Percentiles rank a stretch among this genome's conserved stretches.
phyloP scores from a whole-genome alignment of 805 yeast genomes.

The Kluyveromyces lactis region DNA sequence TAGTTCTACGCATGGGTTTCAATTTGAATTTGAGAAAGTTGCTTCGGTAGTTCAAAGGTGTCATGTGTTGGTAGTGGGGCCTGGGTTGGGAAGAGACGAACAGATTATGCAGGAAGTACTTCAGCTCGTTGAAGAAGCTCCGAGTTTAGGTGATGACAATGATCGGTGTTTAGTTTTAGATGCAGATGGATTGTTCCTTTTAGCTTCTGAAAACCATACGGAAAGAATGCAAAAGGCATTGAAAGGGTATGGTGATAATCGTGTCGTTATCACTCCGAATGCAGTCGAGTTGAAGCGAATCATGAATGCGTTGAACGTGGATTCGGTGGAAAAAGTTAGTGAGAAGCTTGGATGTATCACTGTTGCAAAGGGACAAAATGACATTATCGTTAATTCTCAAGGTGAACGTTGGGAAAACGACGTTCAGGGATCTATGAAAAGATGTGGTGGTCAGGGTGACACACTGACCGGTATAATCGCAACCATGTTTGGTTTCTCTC shows the following conservation, averaged over 20 bases:
- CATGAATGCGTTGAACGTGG: conserved; percentile 39
- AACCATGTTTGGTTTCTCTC: conserved; percentile 73
- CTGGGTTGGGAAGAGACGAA: conserved; percentile 84
- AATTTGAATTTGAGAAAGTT: conserved; percentile 49
- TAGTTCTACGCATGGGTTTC: conserved; percentile 12
- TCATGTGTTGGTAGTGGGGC: conserved; percentile 83
- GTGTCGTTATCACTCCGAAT: conserved; percentile 82
- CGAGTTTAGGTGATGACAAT: conserved; percentile 37
- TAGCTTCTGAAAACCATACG: conserved; percentile 38
- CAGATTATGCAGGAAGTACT: conserved; percentile 54
- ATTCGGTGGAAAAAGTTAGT: conserved; percentile 22
- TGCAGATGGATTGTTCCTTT: conserved; percentile 77
- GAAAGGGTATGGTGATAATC: conserved; percentile 40
- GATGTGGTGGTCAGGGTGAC: conserved; percentile 98
- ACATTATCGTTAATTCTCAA: conserved; percentile 44
- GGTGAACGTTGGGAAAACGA: conserved; percentile 37
- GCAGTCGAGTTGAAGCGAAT: conserved; percentile 74
- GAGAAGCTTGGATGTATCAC: conserved; percentile 21
- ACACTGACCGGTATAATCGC: conserved; percentile 82
- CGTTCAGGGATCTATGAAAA: conserved; percentile 55
- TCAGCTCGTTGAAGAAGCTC: conserved; percentile 38
- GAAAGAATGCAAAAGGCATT: conserved; percentile 25
- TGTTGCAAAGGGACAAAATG: conserved; percentile 64
- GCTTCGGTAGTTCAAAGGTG: conserved; percentile 48
- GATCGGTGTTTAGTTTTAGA: conserved; percentile 69